Evolutionary conservation across 2,329 filamentous ascomycete species (phyloP).

Genomic region (Seiridium cupressi): DNA sequence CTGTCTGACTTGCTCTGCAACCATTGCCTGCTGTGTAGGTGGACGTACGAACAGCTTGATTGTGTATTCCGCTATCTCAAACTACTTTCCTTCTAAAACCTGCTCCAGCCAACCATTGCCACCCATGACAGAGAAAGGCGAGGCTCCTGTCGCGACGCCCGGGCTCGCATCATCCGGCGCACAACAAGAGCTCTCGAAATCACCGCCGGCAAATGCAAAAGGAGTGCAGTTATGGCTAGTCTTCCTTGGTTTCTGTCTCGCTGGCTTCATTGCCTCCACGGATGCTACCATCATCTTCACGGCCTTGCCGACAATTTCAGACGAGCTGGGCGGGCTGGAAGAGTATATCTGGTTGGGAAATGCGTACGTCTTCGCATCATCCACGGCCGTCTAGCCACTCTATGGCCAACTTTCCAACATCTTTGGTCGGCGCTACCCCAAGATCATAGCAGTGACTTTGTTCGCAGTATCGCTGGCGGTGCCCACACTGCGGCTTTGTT

Average conservation of each 20-base stretch:
- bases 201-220: too few relatives aligned
- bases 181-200: too few relatives aligned
- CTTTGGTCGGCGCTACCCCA: background rate
- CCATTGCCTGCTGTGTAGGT: too few relatives aligned
- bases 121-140: too few relatives aligned
- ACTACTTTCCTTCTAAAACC: too few relatives aligned
- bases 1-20: too few relatives aligned
- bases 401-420: background rate
- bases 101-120: too few relatives aligned
- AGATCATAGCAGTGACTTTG: background rate
- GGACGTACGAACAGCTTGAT: too few relatives aligned
- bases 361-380: background rate
- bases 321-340: background rate
- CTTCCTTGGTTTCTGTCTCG: background rate
- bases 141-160: too few relatives aligned
- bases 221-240: background rate
- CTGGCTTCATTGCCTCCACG: background rate
- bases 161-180: too few relatives aligned
- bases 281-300: constrained; percentile 3
- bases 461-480: background rate
- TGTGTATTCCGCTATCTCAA: too few relatives aligned
- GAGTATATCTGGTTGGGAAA: background rate
- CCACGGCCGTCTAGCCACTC: background rate
- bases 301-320: background rate
- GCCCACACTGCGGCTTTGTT: constrained; percentile 26